Percentiles rank a stretch among this genome's conserved stretches.
Evolutionary conservation across 208 protist genomes (phyloP).

Genomic region (Trypanosoma brucei): DNA sequence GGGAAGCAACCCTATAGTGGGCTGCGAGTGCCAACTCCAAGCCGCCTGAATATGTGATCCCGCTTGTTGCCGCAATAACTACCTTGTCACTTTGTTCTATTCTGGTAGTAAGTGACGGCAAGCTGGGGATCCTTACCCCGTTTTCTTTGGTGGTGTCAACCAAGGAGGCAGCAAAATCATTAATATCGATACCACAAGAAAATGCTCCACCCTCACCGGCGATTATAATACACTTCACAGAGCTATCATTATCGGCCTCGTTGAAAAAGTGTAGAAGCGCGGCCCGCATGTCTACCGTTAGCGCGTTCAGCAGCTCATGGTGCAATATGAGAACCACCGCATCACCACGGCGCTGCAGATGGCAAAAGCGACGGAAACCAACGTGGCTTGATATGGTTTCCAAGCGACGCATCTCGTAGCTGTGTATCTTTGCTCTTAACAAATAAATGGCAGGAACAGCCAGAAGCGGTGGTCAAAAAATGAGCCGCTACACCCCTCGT

Average conservation of each 20-base stretch:
- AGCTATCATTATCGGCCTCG: slow-evolving; percentile 32
- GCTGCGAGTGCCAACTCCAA: slow-evolving; percentile 66
- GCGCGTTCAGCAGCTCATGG: slow-evolving; percentile 31
- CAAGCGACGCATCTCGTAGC: slow-evolving; percentile 22
- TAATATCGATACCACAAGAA: slow-evolving; percentile 62
- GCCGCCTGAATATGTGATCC: slow-evolving; percentile 68
- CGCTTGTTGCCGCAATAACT: slow-evolving; percentile 69
- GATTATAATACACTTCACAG: slow-evolving; percentile 25
- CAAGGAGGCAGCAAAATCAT: slow-evolving; percentile 36
- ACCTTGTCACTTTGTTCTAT: slow-evolving; percentile 55
- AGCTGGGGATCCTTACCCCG: slow-evolving; percentile 28
- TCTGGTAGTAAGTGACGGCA: slow-evolving; percentile 37
- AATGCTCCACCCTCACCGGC: slow-evolving; percentile 50
- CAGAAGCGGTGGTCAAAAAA: no score
- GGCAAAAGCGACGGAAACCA: slow-evolving; percentile 43
- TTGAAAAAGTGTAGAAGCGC: slow-evolving; percentile 41
- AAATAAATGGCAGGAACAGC: no score
- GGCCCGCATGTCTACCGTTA: slow-evolving; percentile 43
- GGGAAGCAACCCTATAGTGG: slow-evolving; percentile 56
- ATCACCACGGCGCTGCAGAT: slow-evolving; percentile 37
- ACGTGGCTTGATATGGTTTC: slow-evolving; percentile 33
- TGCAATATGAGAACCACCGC: slow-evolving; percentile 42
- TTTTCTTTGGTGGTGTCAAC: slow-evolving; percentile 11
- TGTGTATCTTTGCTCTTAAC: no score
- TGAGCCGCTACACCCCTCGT: no score